Percentiles rank a stretch among this genome's conserved stretches.
Evolutionary conservation across 139 green algal species (phyloP).

Genomic region (Chlorella ohadii): DNA sequence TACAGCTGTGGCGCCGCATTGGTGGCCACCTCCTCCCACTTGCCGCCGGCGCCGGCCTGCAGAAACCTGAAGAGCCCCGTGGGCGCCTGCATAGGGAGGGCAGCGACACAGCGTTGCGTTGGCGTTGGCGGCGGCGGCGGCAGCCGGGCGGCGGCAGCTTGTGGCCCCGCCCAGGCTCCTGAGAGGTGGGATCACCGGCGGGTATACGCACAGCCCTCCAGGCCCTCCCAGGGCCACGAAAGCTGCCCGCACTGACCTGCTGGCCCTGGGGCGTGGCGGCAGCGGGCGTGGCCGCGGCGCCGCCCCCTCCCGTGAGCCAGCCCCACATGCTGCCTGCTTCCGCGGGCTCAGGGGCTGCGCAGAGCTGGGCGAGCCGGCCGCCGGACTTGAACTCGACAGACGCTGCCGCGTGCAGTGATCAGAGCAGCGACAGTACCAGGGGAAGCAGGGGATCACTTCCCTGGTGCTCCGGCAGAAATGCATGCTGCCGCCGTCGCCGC

Average conservation of each 20-base stretch:
- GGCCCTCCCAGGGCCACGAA: neutral
- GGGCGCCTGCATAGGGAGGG: neutral
- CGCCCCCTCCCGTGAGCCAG: slow-evolving; percentile 1
- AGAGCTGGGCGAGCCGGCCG: neutral
- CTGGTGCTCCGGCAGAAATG: too few species aligned
- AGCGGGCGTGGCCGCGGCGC: neutral
- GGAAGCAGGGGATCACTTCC: neutral
- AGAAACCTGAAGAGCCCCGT: slow-evolving; percentile 72
- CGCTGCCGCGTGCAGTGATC: neutral
- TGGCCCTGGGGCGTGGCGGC: slow-evolving; percentile 8
- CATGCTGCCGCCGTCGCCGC: too few species aligned
- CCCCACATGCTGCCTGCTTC: neutral
- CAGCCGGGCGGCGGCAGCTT: neutral
- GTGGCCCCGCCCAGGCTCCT: too few species aligned
- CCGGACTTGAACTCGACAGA: slow-evolving; percentile 1
- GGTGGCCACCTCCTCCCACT: slow-evolving; percentile 66
- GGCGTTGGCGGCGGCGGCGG: neutral
- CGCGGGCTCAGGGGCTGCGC: neutral
- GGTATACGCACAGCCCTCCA: neutral
- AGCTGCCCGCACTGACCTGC: neutral
- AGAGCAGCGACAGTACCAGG: too few species aligned
- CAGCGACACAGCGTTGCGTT: neutral
- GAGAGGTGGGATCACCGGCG: too few species aligned
- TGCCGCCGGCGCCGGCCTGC: slow-evolving; percentile 32
- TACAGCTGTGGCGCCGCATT: slow-evolving; percentile 65